Conservation (phyloP, 2,329 filamentous ascomycete genomes). For the Venturia aucupariae region DNA sequence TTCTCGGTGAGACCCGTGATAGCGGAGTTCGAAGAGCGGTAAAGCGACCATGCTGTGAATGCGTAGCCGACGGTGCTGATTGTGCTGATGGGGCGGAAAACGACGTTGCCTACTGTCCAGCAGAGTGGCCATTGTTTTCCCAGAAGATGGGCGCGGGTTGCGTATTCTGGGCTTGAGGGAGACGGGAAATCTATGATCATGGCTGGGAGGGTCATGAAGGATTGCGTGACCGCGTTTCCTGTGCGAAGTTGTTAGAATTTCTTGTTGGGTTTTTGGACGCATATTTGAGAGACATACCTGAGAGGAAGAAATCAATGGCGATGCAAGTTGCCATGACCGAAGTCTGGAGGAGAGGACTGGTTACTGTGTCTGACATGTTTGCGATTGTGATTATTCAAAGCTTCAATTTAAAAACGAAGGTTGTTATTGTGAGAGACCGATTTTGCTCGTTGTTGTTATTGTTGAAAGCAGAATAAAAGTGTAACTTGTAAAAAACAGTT, state of each 20-base stretch:
- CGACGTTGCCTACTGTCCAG: conserved; percentile 42
- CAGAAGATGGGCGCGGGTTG: conserved; percentile 35
- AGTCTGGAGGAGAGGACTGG: neutral
- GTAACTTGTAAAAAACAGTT: too few relatives aligned
- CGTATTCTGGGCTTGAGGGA: conserved; percentile 32
- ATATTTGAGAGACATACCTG: conserved; percentile 25
- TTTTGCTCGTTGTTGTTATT: too few relatives aligned
- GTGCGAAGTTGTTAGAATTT: neutral
- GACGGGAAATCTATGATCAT: conserved; percentile 39
- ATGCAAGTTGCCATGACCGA: conserved; percentile 37
- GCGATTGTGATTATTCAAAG: neutral
- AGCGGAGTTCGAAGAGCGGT: conserved; percentile 18
- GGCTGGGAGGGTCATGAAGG: conserved; percentile 43
- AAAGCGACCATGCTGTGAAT: conserved; percentile 33
- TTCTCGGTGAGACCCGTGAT: conserved; percentile 20
- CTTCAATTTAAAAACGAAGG: neutral
- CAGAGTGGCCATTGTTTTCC: conserved; percentile 42
- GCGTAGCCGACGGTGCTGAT: conserved; percentile 40
- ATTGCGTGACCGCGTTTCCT: conserved; percentile 46
- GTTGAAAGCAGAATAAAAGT: neutral
- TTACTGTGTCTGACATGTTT: neutral
- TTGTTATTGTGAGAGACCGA: too few relatives aligned
- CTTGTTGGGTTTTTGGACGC: neutral
- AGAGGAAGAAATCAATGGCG: conserved; percentile 41
- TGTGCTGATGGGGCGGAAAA: conserved; percentile 44